Evolutionary conservation across 2,329 filamentous ascomycete genomes (phyloP), one percentile per base, ranked within the genome.

Genomic region (Hypoxylon sp.): DNA sequence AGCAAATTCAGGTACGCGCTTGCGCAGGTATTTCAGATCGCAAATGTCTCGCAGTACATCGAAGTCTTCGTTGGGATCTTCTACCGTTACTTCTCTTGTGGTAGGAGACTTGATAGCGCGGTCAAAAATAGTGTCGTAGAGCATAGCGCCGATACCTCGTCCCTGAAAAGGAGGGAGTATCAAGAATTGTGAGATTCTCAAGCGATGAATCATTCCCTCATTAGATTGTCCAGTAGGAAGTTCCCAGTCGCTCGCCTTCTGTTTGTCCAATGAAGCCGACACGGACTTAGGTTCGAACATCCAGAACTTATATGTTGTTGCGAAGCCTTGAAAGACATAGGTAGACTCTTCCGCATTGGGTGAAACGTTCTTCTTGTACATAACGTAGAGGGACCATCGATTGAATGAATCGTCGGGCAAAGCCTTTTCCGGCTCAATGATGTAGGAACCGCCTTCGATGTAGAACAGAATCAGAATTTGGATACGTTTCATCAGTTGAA

Each of bases 161-260:
- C 87, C 85, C 76, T 97, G 94, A 78, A 93, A 97, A 4, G 93
- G 91, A 1, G 94, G 94, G 9, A 99, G 83, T 67, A 99, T 90
- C 65, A 99, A 76, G 78, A 98, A 98, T 77, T 99, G 96, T 0
- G 95, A 97, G 69, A 99, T 92, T 45, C 96, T 87, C 64, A 93
- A 88, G 38, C 95, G 89, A 72, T 90, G 91, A 11, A 92, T 91
- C 1, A 84, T 50, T 89, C 81, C 3, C 86, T 77, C 68, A 90
- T 81, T n/a, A 78, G 71, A 58, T 74, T 77, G 77, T 38, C 80
- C 73, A 69, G 76, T 62, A 53, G 81, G 77, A 62, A 86, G 73
- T 75, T 83, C 81, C 78, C 82, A 83, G 28, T 75, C 76, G 18
- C 70, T 60, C 2, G 61, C 20, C 16, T 67, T 65, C 50, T 63